phyloP scores from a whole-genome alignment of 352 stramenopile species.

The Phytophthora hybrid region DNA sequence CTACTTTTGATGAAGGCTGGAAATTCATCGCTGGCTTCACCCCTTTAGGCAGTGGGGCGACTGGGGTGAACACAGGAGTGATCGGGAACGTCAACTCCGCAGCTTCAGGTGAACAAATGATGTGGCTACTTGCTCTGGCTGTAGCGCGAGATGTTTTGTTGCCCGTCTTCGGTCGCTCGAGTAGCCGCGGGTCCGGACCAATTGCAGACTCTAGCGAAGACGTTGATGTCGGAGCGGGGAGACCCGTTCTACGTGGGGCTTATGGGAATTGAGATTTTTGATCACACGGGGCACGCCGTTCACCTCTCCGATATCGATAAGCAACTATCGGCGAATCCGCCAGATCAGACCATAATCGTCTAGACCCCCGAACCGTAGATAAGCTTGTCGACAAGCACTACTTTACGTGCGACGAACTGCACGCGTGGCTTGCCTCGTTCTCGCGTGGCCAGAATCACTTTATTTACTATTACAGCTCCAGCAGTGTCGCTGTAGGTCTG shows the following conservation, averaged over 20 bases:
- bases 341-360: slow-evolving; percentile 73
- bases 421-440: slow-evolving; percentile 91
- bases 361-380: slow-evolving; percentile 85
- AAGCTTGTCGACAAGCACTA: slow-evolving; percentile 92
- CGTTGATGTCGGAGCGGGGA: slow-evolving; percentile 47
- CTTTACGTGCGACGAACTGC: slow-evolving; percentile 89
- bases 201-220: slow-evolving; percentile 5
- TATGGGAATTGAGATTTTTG: slow-evolving; percentile 91
- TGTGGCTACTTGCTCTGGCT: too few relatives aligned
- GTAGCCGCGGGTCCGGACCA: slow-evolving; percentile 24
- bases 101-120: too few relatives aligned
- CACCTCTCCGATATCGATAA: slow-evolving; percentile 68
- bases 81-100: too few relatives aligned
- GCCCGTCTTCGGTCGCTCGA: slow-evolving; percentile 70
- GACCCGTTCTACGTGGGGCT: slow-evolving; percentile 93
- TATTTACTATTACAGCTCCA: slow-evolving; percentile 46
- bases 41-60: too few relatives aligned
- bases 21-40: too few relatives aligned
- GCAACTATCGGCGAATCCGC: slow-evolving; percentile 79
- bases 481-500: neutral
- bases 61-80: too few relatives aligned
- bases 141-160: too few relatives aligned
- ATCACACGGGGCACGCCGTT: slow-evolving; percentile 77
- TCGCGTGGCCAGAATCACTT: slow-evolving; percentile 77
- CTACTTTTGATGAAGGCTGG: too few relatives aligned